Evolutionary conservation across 306 rosid genomes (phyloP), one percentile per base, ranked within the genome.

Genomic region (Medicago arabica): DNA sequence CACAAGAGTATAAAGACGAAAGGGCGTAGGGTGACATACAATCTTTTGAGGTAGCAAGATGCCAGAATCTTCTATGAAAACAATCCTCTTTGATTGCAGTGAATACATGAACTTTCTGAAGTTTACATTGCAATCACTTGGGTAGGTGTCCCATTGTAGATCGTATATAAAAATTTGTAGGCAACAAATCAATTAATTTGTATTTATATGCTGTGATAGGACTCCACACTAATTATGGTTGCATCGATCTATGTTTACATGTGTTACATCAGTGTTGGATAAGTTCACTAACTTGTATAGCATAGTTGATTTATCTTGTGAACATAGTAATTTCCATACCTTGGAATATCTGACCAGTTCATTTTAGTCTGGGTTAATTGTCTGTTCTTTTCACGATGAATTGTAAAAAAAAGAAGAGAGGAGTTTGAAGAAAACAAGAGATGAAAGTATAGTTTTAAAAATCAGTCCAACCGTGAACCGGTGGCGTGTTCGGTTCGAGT

Each of bases 101-200:
- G 71, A 40, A 47, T 49, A 21, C 78, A 7, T 23, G 64, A 36
- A 69, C 47, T 62, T 72, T 7, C 23, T 43, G 3, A 19, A 16
- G 61, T 75, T 70, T 51, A 31, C 71, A 77, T 71, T 47, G 53
- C 73, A 54, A 54, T 62, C 58, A 39, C 44, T 72, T 36, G 68
- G 58, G 59, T 71, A 17, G 50, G 49, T 64, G 28, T 41, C 31
- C 78, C 66, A 65, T 65, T 77, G 80, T 84, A 65, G 73, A 60
- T 72, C 47, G 14, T 69, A 69, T 75, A 61, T 23, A 83, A 25
- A 81, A 36, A 69, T 83, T 83, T 87, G 81, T 75, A 63, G 55
- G 66, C 75, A 69, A 58, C 38, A 67, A 68, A 75, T 54, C 54
- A 55, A 63, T 67, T 62, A 58, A 47, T 60, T 63, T 81, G 77